A percentile compares a stretch with the other conserved stretches of the same genome.
Evolutionary conservation across 1,284 basidiomycete genomes (phyloP).

Genomic region (Ganoderma lucidum): DNA sequence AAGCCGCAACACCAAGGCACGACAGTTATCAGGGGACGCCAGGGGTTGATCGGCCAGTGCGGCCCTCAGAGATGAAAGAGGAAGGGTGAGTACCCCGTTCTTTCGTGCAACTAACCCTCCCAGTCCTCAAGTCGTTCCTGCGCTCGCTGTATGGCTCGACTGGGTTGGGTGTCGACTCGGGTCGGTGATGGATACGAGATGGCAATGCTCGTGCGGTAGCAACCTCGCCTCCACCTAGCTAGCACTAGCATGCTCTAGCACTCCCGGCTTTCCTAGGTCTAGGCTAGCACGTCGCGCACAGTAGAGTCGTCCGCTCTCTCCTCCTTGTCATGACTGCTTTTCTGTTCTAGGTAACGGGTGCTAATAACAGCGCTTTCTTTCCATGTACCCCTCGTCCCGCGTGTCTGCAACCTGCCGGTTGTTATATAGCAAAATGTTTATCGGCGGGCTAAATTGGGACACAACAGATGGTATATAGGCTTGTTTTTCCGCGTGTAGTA

Average conservation of each 20-base stretch:
- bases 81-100: conserved; percentile 86
- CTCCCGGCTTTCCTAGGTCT: conserved; percentile 65
- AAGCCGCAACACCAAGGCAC: conserved; percentile 43
- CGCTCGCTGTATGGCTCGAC: conserved; percentile 37
- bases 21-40: conserved; percentile 47
- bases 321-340: conserved; percentile 60
- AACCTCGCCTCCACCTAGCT: conserved; percentile 62
- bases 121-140: conserved; percentile 27
- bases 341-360: conserved; percentile 78
- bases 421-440: conserved; percentile 93
- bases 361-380: conserved; percentile 71
- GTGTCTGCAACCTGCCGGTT: conserved; percentile 30
- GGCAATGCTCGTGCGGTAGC: conserved; percentile 48
- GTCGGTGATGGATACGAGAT: conserved; percentile 40
- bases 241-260: conserved; percentile 50
- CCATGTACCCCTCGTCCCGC: conserved; percentile 40
- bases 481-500: conserved; percentile 29
- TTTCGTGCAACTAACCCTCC: conserved; percentile 31
- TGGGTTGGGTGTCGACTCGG: conserved; percentile 36
- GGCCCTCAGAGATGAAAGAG: conserved; percentile 97
- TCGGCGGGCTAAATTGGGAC: conserved; percentile 98
- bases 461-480: conserved; percentile 88
- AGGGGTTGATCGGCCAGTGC: conserved; percentile 72
- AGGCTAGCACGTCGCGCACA: conserved; percentile 61
- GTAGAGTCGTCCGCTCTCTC: conserved; percentile 73